These are phyloP conservation scores for Coemansia sp. DNA, from an alignment of 192 early-diverging fungal genomes.

Conservation along the genomic window DNA sequence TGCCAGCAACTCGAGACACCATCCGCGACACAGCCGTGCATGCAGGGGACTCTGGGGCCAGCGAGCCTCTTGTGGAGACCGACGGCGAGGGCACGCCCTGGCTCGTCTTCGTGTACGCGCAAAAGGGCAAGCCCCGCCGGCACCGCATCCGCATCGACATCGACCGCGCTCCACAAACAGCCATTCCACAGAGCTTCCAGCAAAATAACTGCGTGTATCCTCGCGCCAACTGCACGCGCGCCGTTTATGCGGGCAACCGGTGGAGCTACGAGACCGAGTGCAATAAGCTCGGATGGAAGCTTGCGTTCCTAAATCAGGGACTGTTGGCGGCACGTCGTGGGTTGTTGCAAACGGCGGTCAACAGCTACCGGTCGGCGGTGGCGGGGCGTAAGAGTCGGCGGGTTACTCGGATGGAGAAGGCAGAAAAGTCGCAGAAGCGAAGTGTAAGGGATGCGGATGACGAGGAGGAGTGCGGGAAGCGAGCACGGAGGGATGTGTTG, in stretches of 20 bases:
- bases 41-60: constrained; percentile 3
- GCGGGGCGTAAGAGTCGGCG: constrained; percentile 72
- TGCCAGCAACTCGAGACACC: constrained; percentile 2
- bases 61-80: constrained; percentile 27
- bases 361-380: constrained; percentile 72
- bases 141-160: constrained; percentile 76
- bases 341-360: constrained; percentile 81
- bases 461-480: constrained; percentile 6
- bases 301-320: constrained; percentile 73
- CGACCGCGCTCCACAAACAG: constrained; percentile 51
- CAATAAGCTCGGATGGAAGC: constrained; percentile 83
- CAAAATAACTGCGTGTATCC: constrained; percentile 82
- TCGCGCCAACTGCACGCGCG: constrained; percentile 64
- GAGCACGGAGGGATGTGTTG: not conserved
- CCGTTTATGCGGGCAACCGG: constrained; percentile 75
- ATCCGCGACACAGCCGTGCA: not conserved
- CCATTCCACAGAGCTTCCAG: constrained; percentile 63
- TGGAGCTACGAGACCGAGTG: constrained; percentile 85
- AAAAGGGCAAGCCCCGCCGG: constrained; percentile 61
- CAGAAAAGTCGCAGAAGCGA: constrained; percentile 15
- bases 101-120: constrained; percentile 48
- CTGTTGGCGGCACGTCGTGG: constrained; percentile 69
- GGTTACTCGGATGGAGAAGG: constrained; percentile 72
- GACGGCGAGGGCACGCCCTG: constrained; percentile 32
- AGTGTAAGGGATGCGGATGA: not conserved